Base-by-base conservation (phyloP, 108 stramenopile species). In the Epipyxis sp. region DNA sequence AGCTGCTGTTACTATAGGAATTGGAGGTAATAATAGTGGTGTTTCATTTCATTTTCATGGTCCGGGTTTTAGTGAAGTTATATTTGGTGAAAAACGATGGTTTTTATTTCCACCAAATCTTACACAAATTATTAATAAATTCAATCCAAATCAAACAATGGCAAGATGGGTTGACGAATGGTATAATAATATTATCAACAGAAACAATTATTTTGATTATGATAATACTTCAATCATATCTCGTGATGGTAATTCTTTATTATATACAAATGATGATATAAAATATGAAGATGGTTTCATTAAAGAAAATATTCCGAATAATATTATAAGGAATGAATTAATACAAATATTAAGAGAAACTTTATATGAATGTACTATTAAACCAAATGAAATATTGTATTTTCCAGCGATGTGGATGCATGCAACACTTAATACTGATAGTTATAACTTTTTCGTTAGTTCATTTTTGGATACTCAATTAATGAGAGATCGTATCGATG, bases 41-140 rank as follows among this genome's bases (percentile, higher is more conserved):
- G 65, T 68, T 25, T 40, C 39, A 20, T 68, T 68, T 41, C 65
- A 68, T 68, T 68, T 68, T 68, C 65, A 68, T 25, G 65, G 65
- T 20, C 65, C 65, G 20, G 65, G 65, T 20, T 68, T 68, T 41
- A 20, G 29, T 20, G 65, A 68, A 68, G 65, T 68, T 37, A 68
- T 68, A 37, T 20, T 16, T 68, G 65, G 65, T 41, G 39, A 41
- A 37, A 68, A 68, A 41, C 65, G 20, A 20, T 68, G 35, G 39
- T 68, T 68, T 25, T 41, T 68, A 20, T 68, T 37, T 37, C 65
- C 65, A 20, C 39, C 65, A 16, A 37, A 68, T 37, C 16, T 57
- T 16, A 57, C 20, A 57, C 25, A 16, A 25, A 25, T 57, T 25
- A 20, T 57, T 16, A 25, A 68, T 41, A 68, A 37, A n/a, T n/a